Base-by-base conservation (phyloP, 139 green algal species). In the Volvox reticuliferus region DNA sequence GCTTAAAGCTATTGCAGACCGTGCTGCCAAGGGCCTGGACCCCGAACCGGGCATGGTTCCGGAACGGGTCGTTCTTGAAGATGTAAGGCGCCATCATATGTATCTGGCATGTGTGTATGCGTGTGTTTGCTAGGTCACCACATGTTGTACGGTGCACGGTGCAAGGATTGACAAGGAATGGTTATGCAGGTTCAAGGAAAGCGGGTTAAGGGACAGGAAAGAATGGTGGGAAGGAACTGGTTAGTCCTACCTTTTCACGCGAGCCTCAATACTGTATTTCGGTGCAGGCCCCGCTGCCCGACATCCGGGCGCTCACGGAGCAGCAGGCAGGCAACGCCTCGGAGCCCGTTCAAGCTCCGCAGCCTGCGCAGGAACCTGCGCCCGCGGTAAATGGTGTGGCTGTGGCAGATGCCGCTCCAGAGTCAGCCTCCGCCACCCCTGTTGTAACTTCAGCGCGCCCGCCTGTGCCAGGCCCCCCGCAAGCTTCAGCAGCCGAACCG, bases 41-140 rank as follows among this genome's bases (percentile, higher is more conserved):
- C 88, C 94, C 24, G 94, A 95, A 91, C 94, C 93, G 3, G 94
- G 94, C 0, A 89, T 93, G 85, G 94, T 96, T 78, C 94, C 94
- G 16, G 93, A 94, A 35, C 75, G 89, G 36, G 94, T 96, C 28
- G 78, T 94, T 35, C 92, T 96, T 12, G 94, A 94, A 69, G 94
- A 95, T 28, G 93, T 36, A 62, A 55, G 44, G 44, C 44, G 44
- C 44, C 44, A 55, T 55, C 44, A 55, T 9, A 14, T 55, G 9
- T 55, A 9, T 9, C 44, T 55, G 44, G 44, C 44, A 14, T 55
- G 5, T 9, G 44, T 55, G 44, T 55, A 9, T 55, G 44, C 9
- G 5, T 55, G 44, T 55, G 44, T 55, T 55, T 55, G 44, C 9
- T 55, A 55, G 5, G 44, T 55, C 44, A 55, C 9, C 5, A 55